Evolutionary conservation across 352 stramenopile genomes (phyloP).

Genomic region (Phytophthora idaei): DNA sequence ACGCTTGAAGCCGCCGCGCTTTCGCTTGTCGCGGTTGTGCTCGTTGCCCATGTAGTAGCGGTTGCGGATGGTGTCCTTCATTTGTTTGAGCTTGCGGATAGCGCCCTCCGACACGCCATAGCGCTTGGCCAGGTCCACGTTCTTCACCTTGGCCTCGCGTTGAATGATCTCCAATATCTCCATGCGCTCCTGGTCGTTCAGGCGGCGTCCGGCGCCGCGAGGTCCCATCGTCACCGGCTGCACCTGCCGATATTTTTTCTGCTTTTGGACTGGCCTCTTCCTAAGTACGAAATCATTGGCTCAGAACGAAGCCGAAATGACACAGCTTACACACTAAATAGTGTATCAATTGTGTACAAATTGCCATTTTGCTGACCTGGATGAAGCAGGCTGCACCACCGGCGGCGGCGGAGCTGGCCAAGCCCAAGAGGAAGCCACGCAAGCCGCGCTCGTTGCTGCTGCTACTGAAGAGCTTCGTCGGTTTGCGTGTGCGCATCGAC

Average conservation of each 20-base stretch:
- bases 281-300: slow-evolving; percentile 48
- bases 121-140: slow-evolving; percentile 83
- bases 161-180: slow-evolving; percentile 87
- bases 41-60: slow-evolving; percentile 86
- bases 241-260: slow-evolving; percentile 10
- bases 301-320: slow-evolving; percentile 3
- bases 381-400: slow-evolving; percentile 12
- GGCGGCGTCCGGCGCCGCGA: slow-evolving; percentile 73
- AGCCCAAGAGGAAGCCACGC: slow-evolving; percentile 27
- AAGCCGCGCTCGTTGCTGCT: slow-evolving; percentile 73
- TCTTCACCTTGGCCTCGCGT: slow-evolving; percentile 85
- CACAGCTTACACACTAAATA: slow-evolving; percentile 1
- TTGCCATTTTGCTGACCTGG: background rate
- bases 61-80: slow-evolving; percentile 84
- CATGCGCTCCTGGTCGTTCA: slow-evolving; percentile 92
- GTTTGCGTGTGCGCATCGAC: slow-evolving; percentile 79
- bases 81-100: slow-evolving; percentile 90
- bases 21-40: slow-evolving; percentile 87
- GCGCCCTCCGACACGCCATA: slow-evolving; percentile 88
- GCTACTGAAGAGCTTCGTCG: slow-evolving; percentile 85
- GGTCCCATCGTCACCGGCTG: slow-evolving; percentile 53
- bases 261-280: slow-evolving; percentile 16
- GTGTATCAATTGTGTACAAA: slow-evolving; percentile 9
- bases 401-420: background rate
- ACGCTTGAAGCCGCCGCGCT: slow-evolving; percentile 81